phyloP scores from a whole-genome alignment of 192 early-diverging fungal genomes.

The Thamnidium elegans region DNA sequence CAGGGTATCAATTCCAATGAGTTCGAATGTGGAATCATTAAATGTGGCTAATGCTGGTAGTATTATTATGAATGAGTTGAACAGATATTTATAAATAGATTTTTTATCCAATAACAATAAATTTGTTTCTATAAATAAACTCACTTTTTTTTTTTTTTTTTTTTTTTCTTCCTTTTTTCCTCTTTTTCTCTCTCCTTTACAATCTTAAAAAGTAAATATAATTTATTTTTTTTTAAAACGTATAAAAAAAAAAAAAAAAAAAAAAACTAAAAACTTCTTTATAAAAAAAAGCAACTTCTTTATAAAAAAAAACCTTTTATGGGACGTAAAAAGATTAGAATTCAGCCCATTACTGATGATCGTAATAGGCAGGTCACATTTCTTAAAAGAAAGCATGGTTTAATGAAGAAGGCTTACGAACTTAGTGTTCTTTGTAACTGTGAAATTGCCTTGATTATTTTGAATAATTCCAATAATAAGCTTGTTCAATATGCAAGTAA shows the following conservation, averaged over 20 bases:
- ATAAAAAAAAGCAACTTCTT: too few relatives aligned
- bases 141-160: slow-evolving; percentile 1
- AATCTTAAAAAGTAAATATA: too few relatives aligned
- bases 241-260: too few relatives aligned
- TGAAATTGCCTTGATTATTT: slow-evolving; percentile 92
- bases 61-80: slow-evolving; percentile 48
- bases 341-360: slow-evolving; percentile 86
- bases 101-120: neutral
- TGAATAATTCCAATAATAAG: slow-evolving; percentile 84
- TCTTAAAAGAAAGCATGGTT: slow-evolving; percentile 86
- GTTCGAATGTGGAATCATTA: slow-evolving; percentile 40
- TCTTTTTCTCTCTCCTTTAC: neutral
- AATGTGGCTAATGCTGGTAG: slow-evolving; percentile 44
- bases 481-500: slow-evolving; percentile 87
- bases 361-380: slow-evolving; percentile 93
- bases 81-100: slow-evolving; percentile 26
- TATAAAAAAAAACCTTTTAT: too few relatives aligned
- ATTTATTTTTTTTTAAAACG: too few relatives aligned
- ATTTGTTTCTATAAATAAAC: slow-evolving; percentile 18
- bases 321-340: slow-evolving; percentile 95
- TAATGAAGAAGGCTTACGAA: slow-evolving; percentile 97
- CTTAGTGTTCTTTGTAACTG: slow-evolving; percentile 91
- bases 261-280: too few relatives aligned
- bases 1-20: slow-evolving; percentile 48
- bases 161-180: neutral